Percentiles rank a stretch among this genome's conserved stretches.
These are phyloP conservation scores for Saraca asoca DNA, from an alignment of 331 rosid genomes.

Conservation along the genomic window DNA sequence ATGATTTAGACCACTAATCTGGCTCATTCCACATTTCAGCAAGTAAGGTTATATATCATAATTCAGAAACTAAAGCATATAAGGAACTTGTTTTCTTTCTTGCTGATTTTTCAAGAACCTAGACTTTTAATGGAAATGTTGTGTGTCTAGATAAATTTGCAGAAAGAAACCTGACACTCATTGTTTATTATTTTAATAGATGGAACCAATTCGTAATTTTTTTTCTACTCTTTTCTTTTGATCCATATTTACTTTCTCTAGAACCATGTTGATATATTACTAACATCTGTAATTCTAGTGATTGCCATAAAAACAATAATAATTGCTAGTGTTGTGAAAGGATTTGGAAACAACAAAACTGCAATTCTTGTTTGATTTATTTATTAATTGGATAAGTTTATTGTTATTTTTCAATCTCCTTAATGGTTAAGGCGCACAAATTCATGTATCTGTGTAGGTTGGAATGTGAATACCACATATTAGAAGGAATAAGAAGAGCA, in stretches of 20 bases:
- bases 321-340: slow-evolving; percentile 80
- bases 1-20: no score
- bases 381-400: no score
- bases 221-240: slow-evolving; percentile 92
- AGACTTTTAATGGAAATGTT: slow-evolving; percentile 21
- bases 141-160: slow-evolving; percentile 14
- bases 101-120: slow-evolving; percentile 1
- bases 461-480: slow-evolving; percentile 94
- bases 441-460: slow-evolving; percentile 57
- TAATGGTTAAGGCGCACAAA: slow-evolving; percentile 18
- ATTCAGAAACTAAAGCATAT: no score
- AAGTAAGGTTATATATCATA: no score
- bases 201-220: no score
- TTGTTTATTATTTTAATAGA: slow-evolving; percentile 47
- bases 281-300: slow-evolving; percentile 91
- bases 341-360: slow-evolving; percentile 90
- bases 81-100: no score
- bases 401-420: slow-evolving; percentile 14
- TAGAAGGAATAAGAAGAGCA: slow-evolving; percentile 6
- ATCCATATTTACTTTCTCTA: slow-evolving; percentile 91
- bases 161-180: slow-evolving; percentile 28
- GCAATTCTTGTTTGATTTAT: slow-evolving; percentile 75
- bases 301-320: slow-evolving; percentile 73
- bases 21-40: no score
- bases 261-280: slow-evolving; percentile 91